Evolutionary conservation across 208 protist genomes (phyloP), one percentile per base, ranked within the genome.

Genomic region (Leishmania turanica): DNA sequence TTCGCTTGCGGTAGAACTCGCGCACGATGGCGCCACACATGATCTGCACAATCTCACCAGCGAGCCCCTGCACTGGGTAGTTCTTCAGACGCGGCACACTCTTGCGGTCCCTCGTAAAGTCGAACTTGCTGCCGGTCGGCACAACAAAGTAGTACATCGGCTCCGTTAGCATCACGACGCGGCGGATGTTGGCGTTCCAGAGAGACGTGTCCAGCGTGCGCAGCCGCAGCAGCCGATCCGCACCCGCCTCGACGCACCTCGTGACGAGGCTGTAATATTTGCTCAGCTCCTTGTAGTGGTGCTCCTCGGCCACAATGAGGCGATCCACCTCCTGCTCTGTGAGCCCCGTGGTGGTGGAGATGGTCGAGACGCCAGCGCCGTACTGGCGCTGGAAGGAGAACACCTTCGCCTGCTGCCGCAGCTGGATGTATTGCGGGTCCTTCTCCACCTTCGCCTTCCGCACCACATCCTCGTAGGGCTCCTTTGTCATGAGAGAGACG

Each of bases 361-460:
- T 96, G 60, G 91, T 96, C 19, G 89, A 51, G 31, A 95, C 87
- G 3, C 93, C 93, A 17, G 95, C 95, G 74, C 95, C 95, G 85
- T 98, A 98, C 85, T 97, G 95, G 31, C 95, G 90, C 84, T 98
- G 95, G 77, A 98, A 98, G 27, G 95, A 97, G 70, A 98, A 98
- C 0, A 94, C 91, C 85, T 98, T 98, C 21, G 95, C 95, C 86
- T 96, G 94, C 89, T 98, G 93, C 5, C 95, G 95, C 51, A 98
- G 89, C 88, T 96, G 92, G 71, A 96, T 91, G 90, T 97, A 97
- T 66, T 90, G 82, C 42, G 90, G 91, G 83, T 97, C 93, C 84
- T 95, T 97, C 71, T 90, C 78, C 75, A 91, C 80, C 78, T 97
- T 97, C 19, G 87, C 87, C 86, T 97, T 98, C 51, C 88, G 91